phyloP scores from a whole-genome alignment of 2,329 filamentous ascomycete species.

The Sporothrix variecibatus region DNA sequence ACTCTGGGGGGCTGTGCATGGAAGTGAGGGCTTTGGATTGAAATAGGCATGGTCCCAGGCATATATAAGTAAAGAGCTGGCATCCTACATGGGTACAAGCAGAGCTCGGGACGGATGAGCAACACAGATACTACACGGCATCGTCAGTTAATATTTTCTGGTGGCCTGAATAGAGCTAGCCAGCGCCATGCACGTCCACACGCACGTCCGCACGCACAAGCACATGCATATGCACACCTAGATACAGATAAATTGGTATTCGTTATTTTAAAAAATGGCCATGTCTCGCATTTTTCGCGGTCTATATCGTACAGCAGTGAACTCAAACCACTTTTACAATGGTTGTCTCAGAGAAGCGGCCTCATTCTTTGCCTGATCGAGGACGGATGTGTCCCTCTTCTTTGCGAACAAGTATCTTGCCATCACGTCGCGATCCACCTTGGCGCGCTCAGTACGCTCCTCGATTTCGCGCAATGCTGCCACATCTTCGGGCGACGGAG shows the following conservation, averaged over 20 bases:
- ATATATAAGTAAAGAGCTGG: background rate
- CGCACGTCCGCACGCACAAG: too few species aligned
- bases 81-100: too few species aligned
- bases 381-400: slow-evolving; percentile 60
- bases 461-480: slow-evolving; percentile 61
- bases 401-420: slow-evolving; percentile 56
- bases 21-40: slow-evolving; percentile 90
- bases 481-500: slow-evolving; percentile 63
- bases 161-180: background rate
- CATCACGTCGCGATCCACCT: slow-evolving; percentile 57
- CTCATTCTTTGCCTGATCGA: slow-evolving; percentile 54
- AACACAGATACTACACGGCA: background rate
- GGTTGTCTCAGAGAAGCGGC: slow-evolving; percentile 47
- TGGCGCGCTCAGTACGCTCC: slow-evolving; percentile 53
- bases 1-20: slow-evolving; percentile 83
- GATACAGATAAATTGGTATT: background rate
- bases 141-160: background rate
- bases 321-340: background rate
- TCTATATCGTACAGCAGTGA: slow-evolving; percentile 2
- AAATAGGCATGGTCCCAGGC: slow-evolving; percentile 52
- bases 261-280: too few species aligned
- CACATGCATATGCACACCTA: too few species aligned
- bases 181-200: background rate
- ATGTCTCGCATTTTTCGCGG: background rate
- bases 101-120: background rate